Percentiles rank a stretch among this genome's conserved stretches.
Conservation (phyloP, 306 rosid species). For the Rosa multiflora region DNA sequence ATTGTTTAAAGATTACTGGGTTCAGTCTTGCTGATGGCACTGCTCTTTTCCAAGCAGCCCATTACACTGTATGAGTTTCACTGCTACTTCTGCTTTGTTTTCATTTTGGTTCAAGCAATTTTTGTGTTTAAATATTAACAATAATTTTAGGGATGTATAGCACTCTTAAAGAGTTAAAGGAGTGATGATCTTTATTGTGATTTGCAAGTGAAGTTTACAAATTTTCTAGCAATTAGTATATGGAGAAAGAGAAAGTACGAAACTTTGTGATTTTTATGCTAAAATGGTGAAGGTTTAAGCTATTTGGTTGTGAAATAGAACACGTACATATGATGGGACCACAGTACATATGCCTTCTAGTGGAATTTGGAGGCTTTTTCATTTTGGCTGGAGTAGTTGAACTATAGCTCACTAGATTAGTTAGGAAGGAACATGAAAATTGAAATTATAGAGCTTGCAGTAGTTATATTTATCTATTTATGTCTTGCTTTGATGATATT, state of each 20-base stretch:
- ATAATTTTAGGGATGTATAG: background rate
- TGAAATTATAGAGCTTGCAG: no score
- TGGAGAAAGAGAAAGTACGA: background rate
- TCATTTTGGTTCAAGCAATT: no score
- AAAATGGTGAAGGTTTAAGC: background rate
- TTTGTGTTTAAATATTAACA: background rate
- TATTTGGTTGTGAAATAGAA: background rate
- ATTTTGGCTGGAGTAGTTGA: background rate
- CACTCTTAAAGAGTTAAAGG: background rate
- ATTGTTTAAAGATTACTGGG: no score
- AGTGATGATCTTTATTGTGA: background rate
- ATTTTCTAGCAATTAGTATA: background rate
- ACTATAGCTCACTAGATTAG: background rate
- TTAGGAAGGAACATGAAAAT: background rate
- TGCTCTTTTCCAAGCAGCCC: no score
- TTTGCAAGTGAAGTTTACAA: background rate
- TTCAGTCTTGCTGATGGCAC: no score
- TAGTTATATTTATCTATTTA: no score
- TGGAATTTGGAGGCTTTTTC: background rate
- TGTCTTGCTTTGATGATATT: no score
- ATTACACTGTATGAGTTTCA: no score
- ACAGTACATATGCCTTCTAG: background rate
- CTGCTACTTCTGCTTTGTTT: no score
- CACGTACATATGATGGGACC: no score
- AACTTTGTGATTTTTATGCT: background rate